phyloP scores from a whole-genome alignment of 1,284 basidiomycete genomes.

The Albatrellus sp. region DNA sequence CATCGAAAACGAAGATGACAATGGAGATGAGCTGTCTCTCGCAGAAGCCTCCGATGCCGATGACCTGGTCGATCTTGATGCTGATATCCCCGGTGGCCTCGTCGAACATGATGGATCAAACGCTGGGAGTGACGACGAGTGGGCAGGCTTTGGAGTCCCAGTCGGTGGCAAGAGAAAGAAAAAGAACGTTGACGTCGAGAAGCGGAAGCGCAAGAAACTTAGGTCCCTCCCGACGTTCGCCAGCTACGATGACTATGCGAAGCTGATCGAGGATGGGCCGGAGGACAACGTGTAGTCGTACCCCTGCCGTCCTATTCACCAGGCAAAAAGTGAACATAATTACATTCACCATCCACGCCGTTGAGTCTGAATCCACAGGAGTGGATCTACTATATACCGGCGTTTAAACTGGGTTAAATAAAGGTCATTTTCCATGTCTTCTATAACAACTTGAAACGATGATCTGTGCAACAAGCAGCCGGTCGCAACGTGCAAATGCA shows the following conservation, averaged over 20 bases:
- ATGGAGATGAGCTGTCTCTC: constrained; percentile 34
- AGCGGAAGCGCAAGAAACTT: constrained; percentile 62
- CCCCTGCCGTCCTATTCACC: no score
- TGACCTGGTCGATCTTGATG: constrained; percentile 48
- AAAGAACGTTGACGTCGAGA: constrained; percentile 28
- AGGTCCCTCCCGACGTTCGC: constrained; percentile 78
- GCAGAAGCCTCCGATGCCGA: constrained; percentile 60
- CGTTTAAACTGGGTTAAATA: no score
- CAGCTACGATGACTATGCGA: constrained; percentile 91
- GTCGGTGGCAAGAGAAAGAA: constrained; percentile 28
- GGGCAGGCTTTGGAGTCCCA: constrained; percentile 37
- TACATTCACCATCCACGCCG: no score
- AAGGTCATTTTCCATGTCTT: no score
- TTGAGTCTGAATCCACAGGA: no score
- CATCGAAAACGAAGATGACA: constrained; percentile 19
- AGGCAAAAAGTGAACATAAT: no score
- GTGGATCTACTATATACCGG: no score
- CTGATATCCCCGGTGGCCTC: constrained; percentile 38
- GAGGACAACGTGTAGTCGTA: constrained; percentile 52
- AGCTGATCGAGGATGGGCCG: constrained; percentile 77
- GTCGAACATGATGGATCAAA: constrained; percentile 46
- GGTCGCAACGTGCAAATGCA: no score
- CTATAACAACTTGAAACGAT: no score
- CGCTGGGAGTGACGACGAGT: constrained; percentile 36
- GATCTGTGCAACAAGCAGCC: no score